A percentile compares a stretch with the other conserved stretches of the same genome.
Conservation (phyloP, 257 asterid species). For the Knoxia roxburghii region DNA sequence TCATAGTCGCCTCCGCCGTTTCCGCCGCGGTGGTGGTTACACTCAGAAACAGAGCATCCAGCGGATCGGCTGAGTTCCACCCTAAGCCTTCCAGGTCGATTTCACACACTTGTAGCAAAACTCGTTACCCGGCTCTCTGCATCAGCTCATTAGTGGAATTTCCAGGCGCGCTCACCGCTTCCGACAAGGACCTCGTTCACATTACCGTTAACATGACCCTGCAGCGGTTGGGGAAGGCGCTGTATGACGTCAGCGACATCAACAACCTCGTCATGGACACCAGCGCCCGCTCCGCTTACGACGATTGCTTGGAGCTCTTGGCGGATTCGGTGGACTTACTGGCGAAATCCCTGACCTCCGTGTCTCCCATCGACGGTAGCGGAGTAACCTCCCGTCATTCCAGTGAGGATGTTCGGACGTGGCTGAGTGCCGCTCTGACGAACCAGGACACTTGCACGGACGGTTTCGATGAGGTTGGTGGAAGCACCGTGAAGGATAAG, state of each 20-base stretch:
- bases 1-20: constrained; percentile 46
- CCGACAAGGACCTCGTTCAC: constrained; percentile 80
- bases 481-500: constrained; percentile 51
- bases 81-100: constrained; percentile 59
- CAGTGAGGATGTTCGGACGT: constrained; percentile 71
- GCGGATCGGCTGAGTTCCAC: constrained; percentile 19
- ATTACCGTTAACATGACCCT: constrained; percentile 84
- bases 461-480: constrained; percentile 47
- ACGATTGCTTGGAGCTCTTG: constrained; percentile 79
- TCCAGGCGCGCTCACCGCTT: constrained; percentile 75
- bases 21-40: constrained; percentile 44
- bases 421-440: constrained; percentile 92
- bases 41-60: constrained; percentile 28
- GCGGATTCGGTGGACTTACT: constrained; percentile 74
- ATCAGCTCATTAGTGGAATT: constrained; percentile 55
- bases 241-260: constrained; percentile 53
- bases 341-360: constrained; percentile 51
- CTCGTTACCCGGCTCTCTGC: constrained; percentile 65
- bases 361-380: constrained; percentile 18
- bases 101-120: constrained; percentile 61
- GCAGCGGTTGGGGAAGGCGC: constrained; percentile 55
- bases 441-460: constrained; percentile 93
- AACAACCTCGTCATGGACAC: constrained; percentile 57
- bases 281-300: constrained; percentile 67
- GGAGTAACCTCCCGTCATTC: constrained; percentile 24